phyloP scores from a whole-genome alignment of 2,329 filamentous ascomycete species.

The Trichophyton mentagrophytes region DNA sequence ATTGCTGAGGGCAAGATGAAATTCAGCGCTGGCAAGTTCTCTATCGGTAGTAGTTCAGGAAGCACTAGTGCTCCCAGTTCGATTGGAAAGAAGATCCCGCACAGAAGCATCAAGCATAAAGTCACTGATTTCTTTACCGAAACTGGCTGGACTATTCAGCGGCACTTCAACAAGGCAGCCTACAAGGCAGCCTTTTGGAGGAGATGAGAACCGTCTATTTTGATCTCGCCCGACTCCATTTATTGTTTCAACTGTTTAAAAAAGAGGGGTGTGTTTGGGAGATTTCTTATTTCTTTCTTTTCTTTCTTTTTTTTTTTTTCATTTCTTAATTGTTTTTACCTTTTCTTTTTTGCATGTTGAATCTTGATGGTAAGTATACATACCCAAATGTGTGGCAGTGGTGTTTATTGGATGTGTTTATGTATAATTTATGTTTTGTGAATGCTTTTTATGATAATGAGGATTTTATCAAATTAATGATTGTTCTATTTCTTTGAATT shows the following conservation, averaged over 20 bases:
- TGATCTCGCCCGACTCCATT: not conserved
- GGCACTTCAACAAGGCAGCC: conserved; percentile 24
- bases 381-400: not conserved
- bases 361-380: not conserved
- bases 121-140: conserved; percentile 27
- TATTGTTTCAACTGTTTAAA: not conserved
- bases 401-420: conserved; percentile 1
- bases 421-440: not conserved
- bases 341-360: not conserved
- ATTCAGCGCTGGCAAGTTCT: conserved; percentile 25
- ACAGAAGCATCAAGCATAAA: conserved; percentile 24
- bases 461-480: not conserved
- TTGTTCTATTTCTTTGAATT: not conserved
- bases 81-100: conserved; percentile 10
- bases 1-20: conserved; percentile 76
- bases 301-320: not conserved
- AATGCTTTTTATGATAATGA: not conserved
- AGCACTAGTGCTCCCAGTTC: conserved; percentile 10
- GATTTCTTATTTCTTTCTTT: not conserved
- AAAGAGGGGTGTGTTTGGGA: not conserved
- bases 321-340: not conserved
- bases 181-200: conserved; percentile 32
- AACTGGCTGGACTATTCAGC: conserved; percentile 23
- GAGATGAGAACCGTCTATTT: conserved; percentile 16
- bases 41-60: conserved; percentile 8